phyloP scores from a whole-genome alignment of 306 rosid species.

The Vigna trinervia region DNA sequence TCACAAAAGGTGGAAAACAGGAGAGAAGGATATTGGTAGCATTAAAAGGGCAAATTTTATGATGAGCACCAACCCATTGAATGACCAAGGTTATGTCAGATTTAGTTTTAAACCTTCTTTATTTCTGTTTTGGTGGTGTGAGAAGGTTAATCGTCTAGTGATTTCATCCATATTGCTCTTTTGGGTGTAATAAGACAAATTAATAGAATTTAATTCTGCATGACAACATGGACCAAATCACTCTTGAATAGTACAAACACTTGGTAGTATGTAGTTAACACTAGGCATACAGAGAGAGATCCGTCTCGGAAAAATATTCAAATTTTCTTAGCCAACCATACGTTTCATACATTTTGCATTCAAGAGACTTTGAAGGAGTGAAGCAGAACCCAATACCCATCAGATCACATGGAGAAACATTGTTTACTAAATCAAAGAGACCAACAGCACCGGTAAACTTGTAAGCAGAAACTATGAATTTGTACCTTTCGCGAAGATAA shows the following conservation, averaged over 20 bases:
- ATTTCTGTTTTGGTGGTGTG: conserved; percentile 16
- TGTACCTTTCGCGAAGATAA: conserved; percentile 90
- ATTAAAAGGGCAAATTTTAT: background rate
- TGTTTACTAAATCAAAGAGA: conserved; percentile 33
- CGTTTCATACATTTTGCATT: conserved; percentile 8
- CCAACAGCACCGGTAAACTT: background rate
- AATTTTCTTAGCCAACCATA: conserved; percentile 15
- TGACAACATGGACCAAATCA: conserved; percentile 25
- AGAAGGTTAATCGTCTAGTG: conserved; percentile 6
- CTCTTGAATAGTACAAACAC: background rate
- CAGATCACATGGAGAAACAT: background rate
- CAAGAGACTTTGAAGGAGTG: background rate
- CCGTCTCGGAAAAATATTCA: background rate
- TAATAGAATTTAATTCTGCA: background rate
- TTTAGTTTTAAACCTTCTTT: background rate
- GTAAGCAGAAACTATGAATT: conserved; percentile 2
- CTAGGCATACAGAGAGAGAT: background rate
- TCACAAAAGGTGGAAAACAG: conserved; percentile 4
- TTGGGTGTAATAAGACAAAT: conserved; percentile 8
- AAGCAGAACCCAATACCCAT: background rate
- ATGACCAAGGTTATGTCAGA: conserved; percentile 6
- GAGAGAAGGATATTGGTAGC: conserved; percentile 12
- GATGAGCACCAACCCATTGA: background rate
- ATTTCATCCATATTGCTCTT: background rate
- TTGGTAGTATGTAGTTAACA: background rate